Evolutionary conservation across 306 rosid species (phyloP).

Genomic region (Luffa acutangula): DNA sequence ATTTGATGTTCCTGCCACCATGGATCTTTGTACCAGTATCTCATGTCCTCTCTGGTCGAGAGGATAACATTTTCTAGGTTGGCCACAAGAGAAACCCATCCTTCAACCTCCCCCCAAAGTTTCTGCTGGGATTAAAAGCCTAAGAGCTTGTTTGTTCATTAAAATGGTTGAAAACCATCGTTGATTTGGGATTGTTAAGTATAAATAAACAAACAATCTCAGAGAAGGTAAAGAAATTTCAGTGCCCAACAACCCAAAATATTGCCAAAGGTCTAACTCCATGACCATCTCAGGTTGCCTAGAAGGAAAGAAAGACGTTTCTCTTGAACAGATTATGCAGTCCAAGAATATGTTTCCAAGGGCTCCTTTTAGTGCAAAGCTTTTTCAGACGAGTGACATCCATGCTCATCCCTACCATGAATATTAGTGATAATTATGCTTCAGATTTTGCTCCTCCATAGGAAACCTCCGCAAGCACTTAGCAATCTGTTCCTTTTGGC

Average conservation of each 20-base stretch:
- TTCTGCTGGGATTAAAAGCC: not conserved
- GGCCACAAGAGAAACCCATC: not conserved
- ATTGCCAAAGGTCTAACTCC: not conserved
- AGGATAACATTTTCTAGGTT: not conserved
- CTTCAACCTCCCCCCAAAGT: not conserved
- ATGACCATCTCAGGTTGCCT: not conserved
- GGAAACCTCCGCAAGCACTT: not conserved
- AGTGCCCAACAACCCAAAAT: not conserved
- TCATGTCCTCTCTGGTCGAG: not conserved
- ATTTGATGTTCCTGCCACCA: not conserved
- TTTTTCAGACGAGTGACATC: not conserved
- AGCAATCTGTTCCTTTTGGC: not conserved
- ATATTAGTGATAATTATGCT: not conserved
- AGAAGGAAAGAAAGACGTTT: not conserved
- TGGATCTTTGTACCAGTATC: not conserved
- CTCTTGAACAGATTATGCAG: not conserved
- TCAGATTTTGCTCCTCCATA: not conserved
- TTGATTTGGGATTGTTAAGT: not conserved
- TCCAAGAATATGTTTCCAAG: not conserved
- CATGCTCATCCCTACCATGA: not conserved
- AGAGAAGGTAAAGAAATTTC: not conserved
- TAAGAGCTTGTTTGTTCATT: not conserved
- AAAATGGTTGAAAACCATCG: not conserved
- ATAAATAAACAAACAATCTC: not conserved
- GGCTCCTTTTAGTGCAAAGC: not conserved